Percentiles rank a stretch among this genome's conserved stretches.
These are phyloP conservation scores for Russula earlei DNA, from an alignment of 768 basidiomycete genomes.

Conservation along the genomic window DNA sequence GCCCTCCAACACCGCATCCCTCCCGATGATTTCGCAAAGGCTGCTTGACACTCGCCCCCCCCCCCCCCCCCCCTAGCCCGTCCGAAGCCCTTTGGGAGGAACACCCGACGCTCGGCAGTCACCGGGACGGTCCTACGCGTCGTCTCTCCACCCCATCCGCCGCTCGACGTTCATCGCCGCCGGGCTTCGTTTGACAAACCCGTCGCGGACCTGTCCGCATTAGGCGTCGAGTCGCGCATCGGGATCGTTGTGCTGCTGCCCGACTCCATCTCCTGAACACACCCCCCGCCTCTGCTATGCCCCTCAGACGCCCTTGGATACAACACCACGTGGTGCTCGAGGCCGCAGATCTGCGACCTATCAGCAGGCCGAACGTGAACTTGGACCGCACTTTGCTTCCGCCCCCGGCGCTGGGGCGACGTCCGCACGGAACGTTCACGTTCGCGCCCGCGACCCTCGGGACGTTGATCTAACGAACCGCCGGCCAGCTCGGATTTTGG, in stretches of 20 bases:
- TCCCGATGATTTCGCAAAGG: not conserved
- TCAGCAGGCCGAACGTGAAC: conserved; percentile 8
- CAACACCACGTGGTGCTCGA: not conserved
- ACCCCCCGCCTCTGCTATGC: not conserved
- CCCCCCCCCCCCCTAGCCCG: conserved; percentile 50
- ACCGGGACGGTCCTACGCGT: conserved; percentile 62
- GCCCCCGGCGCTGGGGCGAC: not conserved
- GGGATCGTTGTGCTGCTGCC: conserved; percentile 21
- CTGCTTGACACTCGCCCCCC: not conserved
- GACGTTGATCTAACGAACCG: not conserved
- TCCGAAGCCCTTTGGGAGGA: conserved; percentile 77
- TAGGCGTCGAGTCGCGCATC: conserved; percentile 28
- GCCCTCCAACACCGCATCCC: conserved; percentile 44
- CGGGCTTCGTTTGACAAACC: conserved; percentile 62
- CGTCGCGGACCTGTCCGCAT: conserved; percentile 29
- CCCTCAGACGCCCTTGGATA: not conserved
- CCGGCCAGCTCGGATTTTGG: not conserved
- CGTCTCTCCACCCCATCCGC: conserved; percentile 62
- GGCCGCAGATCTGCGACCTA: not conserved
- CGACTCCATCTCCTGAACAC: not conserved
- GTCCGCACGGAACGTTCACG: not conserved
- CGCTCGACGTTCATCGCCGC: conserved; percentile 74
- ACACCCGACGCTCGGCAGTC: conserved; percentile 62
- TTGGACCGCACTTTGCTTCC: not conserved
- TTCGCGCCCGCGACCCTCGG: not conserved